These are phyloP conservation scores for Saturnispora besseyi DNA, from an alignment of 805 yeast genomes.

Conservation along the genomic window DNA sequence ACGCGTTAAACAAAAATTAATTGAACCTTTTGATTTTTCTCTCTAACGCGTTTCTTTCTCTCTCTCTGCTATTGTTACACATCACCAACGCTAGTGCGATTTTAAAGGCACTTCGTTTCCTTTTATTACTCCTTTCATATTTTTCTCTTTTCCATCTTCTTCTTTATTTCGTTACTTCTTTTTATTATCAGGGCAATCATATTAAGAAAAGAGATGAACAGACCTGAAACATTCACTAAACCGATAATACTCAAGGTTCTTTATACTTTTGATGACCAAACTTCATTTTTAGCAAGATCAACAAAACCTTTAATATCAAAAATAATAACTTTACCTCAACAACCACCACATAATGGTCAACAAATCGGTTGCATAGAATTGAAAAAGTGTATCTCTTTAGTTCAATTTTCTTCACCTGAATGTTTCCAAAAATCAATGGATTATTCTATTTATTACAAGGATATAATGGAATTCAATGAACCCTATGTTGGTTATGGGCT, in stretches of 20 bases:
- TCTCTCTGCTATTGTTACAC: neutral
- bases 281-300: conserved; percentile 36
- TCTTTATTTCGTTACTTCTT: neutral
- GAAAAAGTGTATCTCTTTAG: conserved; percentile 37
- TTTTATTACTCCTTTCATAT: neutral
- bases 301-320: conserved; percentile 28
- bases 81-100: neutral
- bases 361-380: conserved; percentile 35
- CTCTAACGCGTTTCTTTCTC: neutral
- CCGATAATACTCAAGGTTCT: conserved; percentile 29
- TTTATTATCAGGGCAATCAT: neutral
- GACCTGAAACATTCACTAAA: conserved; percentile 16
- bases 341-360: conserved; percentile 28
- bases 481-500: conserved; percentile 41
- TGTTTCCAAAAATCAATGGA: conserved; percentile 32
- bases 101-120: neutral
- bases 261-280: conserved; percentile 35
- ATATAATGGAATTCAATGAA: conserved; percentile 45
- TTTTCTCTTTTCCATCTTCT: neutral
- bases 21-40: neutral
- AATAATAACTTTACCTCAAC: conserved; percentile 34
- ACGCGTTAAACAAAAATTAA: neutral
- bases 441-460: conserved; percentile 38
- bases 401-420: conserved; percentile 40
- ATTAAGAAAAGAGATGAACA: neutral